Evolutionary conservation across 1,284 basidiomycete genomes (phyloP), one percentile per base, ranked within the genome.

Genomic region (Lentinula novae-zelandiae): DNA sequence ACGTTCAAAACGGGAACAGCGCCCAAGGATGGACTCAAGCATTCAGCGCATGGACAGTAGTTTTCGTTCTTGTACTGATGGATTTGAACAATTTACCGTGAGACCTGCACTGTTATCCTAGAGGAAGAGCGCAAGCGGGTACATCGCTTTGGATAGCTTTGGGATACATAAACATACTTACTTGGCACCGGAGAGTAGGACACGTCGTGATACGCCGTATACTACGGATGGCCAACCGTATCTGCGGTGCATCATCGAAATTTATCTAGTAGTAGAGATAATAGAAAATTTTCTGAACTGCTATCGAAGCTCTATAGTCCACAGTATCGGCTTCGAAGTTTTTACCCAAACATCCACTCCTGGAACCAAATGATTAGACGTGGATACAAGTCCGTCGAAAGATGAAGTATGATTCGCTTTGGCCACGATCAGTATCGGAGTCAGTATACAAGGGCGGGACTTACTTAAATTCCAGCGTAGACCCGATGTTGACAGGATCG

Each of bases 391-490:
- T 0, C 92, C 91, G 50, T 89, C 86, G 62, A 97, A 90, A 0
- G 87, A 90, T 0, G 93, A 95, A 60, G 78, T 75, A 58, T 78
- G 73, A 36, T 87, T 79, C 61, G 75, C 84, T 87, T 46, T 22
- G n/a, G 53, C 20, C 54, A 39, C 15, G 31, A 53, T 15, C 17
- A 63, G 57, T n/a, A 55, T 51, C 3, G 36, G 20, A 10, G 27
- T 42, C 40, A 5, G 55, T 44, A 63, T 46, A 4, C 44, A 46
- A 15, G 7, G 10, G 38, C 57, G 42, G 33, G 34, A 76, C 84
- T 59, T 64, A 93, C 95, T 81, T 49, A 98, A 72, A 72, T 99
- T 91, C 96, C 96, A 99, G 66, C 87, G 81, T 48, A 98, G 78
- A 0, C 97, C 97, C 6, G 77, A 82, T 0, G 96, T 98, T 1